These are phyloP conservation scores for Durotheca rogersii DNA, from an alignment of 495 filamentous ascomycete species.

Conservation along the genomic window DNA sequence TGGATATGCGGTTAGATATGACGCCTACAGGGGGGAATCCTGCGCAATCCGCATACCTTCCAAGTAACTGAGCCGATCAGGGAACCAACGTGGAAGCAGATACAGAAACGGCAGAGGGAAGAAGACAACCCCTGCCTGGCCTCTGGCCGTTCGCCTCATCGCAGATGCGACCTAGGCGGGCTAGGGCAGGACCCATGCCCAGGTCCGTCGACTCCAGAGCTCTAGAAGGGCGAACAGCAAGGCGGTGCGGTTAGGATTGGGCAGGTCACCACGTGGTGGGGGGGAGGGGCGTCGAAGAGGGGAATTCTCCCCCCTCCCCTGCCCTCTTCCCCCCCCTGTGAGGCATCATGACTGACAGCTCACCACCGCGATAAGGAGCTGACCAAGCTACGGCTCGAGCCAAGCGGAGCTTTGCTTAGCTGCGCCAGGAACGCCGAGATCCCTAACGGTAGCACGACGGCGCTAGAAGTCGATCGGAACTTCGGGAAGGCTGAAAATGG, in stretches of 20 bases:
- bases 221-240: constrained; percentile 8
- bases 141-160: constrained; percentile 15
- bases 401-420: too few species aligned
- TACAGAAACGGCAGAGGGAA: constrained; percentile 2
- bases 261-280: constrained; percentile 21
- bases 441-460: too few species aligned
- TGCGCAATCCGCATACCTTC: too few species aligned
- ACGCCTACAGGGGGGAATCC: too few species aligned
- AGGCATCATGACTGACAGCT: constrained; percentile 17
- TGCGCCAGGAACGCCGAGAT: too few species aligned
- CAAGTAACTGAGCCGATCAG: constrained; percentile 2
- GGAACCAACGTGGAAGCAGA: constrained; percentile 4
- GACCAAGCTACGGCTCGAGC: neutral
- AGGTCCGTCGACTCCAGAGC: constrained; percentile 19
- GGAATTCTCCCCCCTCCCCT: too few species aligned
- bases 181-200: constrained; percentile 2
- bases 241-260: constrained; percentile 12
- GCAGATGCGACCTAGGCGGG: constrained; percentile 13
- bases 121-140: constrained; percentile 17
- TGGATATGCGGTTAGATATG: too few species aligned
- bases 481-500: too few species aligned
- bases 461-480: too few species aligned
- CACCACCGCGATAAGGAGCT: neutral
- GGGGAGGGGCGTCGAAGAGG: too few species aligned
- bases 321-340: too few species aligned